Evolutionary conservation across 108 stramenopile species (phyloP), one percentile per base, ranked within the genome.

Genomic region (Nannochloropsis gaditana): DNA sequence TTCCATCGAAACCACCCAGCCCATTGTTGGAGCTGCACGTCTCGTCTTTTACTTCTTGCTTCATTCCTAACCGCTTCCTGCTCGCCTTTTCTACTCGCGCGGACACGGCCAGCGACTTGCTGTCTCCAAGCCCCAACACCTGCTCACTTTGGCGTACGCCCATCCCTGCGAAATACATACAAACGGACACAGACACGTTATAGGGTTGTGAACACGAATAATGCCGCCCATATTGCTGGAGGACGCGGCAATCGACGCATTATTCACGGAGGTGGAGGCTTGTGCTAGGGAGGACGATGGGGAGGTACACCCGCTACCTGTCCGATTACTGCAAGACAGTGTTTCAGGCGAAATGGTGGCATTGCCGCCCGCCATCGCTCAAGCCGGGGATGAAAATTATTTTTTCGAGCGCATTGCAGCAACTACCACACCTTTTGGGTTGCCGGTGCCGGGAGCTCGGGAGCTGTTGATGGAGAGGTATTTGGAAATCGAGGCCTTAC

Each of bases 331-430:
- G 19, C 59, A 73, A 73, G 59, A 73, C 59, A n/a, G 59, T 6
- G 2, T 73, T n/a, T 73, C 59, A 4, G 59, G 59, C 19, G 59
- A 73, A 8, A 73, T 73, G 59, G 59, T 73, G 19, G 19, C n/a
- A 4, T 8, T 73, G 59, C 59, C 59, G 19, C 5, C 59, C 2
- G 4, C 59, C n/a, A 73, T 2, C 19, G 59, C 59, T n/a, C 15
- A 73, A n/a, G 19, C 59, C 19, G 59, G 59, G 4, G 59, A 73
- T n/a, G 19, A 2, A 4, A 6, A 2, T 73, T 73, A n/a, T n/a
- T 73, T 73, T n/a, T 73, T 73, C n/a, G 59, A 73, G 59, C 59
- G n/a, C 6, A 73, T 73, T 73, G 59, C 59, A n/a, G 59, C 59
- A 1, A 73, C 5, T n/a, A 73, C 59, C 59, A 73, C 59, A 6